Percentiles rank a stretch among this genome's conserved stretches.
These are phyloP conservation scores for Colletotrichum neosansevieriae DNA, from an alignment of 2,329 filamentous ascomycete genomes.

Conservation along the genomic window DNA sequence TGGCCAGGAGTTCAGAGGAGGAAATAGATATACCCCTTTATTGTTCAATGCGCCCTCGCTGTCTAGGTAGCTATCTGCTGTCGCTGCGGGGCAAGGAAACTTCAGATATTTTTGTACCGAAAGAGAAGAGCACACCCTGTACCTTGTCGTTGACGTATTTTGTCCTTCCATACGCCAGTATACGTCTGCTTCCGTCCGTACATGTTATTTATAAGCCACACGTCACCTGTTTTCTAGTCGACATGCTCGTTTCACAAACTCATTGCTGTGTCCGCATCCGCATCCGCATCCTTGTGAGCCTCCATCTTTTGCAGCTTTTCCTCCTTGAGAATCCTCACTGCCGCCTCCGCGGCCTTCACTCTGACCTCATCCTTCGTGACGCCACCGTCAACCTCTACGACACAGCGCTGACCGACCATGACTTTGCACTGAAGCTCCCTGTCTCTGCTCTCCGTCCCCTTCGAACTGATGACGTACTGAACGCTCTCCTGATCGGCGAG, in stretches of 20 bases:
- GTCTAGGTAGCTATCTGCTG: not conserved
- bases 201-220: too few relatives aligned
- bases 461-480: slow-evolving; percentile 60
- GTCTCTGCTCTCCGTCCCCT: slow-evolving; percentile 41
- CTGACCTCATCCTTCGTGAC: slow-evolving; percentile 64
- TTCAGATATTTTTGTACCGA: too few relatives aligned
- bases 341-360: slow-evolving; percentile 66
- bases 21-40: slow-evolving; percentile 25
- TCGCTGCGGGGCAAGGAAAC: not conserved
- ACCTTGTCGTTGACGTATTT: not conserved
- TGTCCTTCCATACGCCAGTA: not conserved
- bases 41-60: not conserved
- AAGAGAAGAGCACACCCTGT: not conserved
- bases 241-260: not conserved
- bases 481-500: slow-evolving; percentile 66
- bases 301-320: slow-evolving; percentile 20
- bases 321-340: slow-evolving; percentile 53
- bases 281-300: not conserved
- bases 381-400: slow-evolving; percentile 61
- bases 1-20: slow-evolving; percentile 20
- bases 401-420: slow-evolving; percentile 58
- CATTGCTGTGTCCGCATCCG: not conserved
- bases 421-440: slow-evolving; percentile 60
- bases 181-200: too few relatives aligned
- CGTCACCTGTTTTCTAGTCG: not conserved